Base-by-base conservation (phyloP, 2,329 filamentous ascomycete genomes). In the Coniochaeta hoffmannii region DNA sequence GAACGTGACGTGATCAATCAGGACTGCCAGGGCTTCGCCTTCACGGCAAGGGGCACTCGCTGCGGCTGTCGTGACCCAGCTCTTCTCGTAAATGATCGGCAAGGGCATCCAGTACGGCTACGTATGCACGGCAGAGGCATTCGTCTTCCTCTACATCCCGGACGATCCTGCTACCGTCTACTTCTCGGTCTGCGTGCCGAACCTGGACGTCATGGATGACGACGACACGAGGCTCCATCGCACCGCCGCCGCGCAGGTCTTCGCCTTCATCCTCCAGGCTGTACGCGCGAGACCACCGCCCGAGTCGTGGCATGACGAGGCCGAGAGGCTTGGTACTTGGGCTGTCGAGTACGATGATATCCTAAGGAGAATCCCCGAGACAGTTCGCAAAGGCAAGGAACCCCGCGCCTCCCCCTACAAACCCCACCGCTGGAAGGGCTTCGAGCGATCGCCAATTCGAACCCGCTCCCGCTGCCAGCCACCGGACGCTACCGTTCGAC, bases 51-150 rank as follows among this genome's bases (percentile, higher is more conserved):
- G 56, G 12, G 36, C n/a, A n/a, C 69, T 74, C 31, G 56, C 62
- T 38, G 63, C 70, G 19, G 70, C 71, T 24, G 67, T 71, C 22
- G 56, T 75, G 7, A 73, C 67, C 2, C 65, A 73, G 57, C 65
- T 75, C 7, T 75, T 73, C 60, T 72, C 68, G 7, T 71, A 71
- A 50, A 73, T 73, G 63, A 59, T 73, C 3, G 61, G 64, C 32
- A 71, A 69, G 50, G 61, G 66, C 34, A 66, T 69, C 15, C 62
- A 61, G 51, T 70, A 69, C 50, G 66, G 70, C 2, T 73, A 73
- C 53, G 54, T 73, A 4, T 69, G 60, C 46, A 71, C 67, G 2
- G 65, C 67, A 34, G 53, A 71, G 62, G 60, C 60, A 5, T 69
- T 67, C 26, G 55, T 72, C 56, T 73, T 70, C 55, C 66, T 73